phyloP scores from a whole-genome alignment of 345 rosid genomes.

The Carallia pectinifolia region DNA sequence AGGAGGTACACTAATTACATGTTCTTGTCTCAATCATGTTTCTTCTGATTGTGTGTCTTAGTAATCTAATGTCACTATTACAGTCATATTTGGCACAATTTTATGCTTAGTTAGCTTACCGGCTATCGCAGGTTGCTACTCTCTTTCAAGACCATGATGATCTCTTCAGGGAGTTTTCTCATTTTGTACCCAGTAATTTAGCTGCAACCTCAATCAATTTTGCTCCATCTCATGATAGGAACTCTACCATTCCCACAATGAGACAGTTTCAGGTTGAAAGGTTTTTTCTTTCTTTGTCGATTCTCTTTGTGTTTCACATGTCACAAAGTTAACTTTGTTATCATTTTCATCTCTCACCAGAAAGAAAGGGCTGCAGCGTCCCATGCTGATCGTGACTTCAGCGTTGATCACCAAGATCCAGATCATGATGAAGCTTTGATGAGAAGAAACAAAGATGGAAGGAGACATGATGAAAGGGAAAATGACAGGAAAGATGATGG shows the following conservation, averaged over 20 bases:
- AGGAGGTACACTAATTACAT: conserved; percentile 24
- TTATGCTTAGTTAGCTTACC: conserved; percentile 9
- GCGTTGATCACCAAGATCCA: conserved; percentile 56
- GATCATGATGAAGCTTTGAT: conserved; percentile 55
- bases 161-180: conserved; percentile 82
- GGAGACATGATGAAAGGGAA: conserved; percentile 66
- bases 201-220: conserved; percentile 50
- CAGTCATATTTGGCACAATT: conserved; percentile 1
- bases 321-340: conserved; percentile 29
- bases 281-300: conserved; percentile 33
- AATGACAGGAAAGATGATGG: conserved; percentile 67
- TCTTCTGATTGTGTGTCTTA: conserved; percentile 1
- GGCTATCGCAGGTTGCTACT: conserved; percentile 62
- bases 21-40: conserved; percentile 7
- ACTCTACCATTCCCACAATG: conserved; percentile 52
- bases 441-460: conserved; percentile 64
- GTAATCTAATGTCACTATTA: background rate
- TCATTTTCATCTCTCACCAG: conserved; percentile 42
- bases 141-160: conserved; percentile 84
- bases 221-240: conserved; percentile 62
- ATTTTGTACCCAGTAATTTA: conserved; percentile 87
- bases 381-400: conserved; percentile 53
- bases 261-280: conserved; percentile 62
- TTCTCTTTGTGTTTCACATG: conserved; percentile 6
- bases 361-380: conserved; percentile 57